A percentile compares a stretch with the other conserved stretches of the same genome.
phyloP scores from a whole-genome alignment of 2,329 filamentous ascomycete genomes.

The Rhynchosporium secalis region DNA sequence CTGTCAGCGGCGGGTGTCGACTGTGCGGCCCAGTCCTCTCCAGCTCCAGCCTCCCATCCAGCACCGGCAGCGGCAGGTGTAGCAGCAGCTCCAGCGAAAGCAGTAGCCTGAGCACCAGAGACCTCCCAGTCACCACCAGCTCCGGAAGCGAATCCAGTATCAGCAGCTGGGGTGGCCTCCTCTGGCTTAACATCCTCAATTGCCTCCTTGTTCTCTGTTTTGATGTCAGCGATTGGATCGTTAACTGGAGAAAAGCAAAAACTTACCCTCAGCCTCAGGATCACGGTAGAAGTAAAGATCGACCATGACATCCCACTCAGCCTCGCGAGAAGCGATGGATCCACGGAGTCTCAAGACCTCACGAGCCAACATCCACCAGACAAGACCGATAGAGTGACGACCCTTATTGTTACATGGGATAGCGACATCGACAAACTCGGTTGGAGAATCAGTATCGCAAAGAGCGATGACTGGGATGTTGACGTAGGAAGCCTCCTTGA shows the following conservation, averaged over 20 bases:
- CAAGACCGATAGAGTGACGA: slow-evolving; percentile 94
- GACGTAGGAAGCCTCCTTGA: slow-evolving; percentile 99
- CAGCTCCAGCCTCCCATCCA: slow-evolving; percentile 58
- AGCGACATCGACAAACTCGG: slow-evolving; percentile 99
- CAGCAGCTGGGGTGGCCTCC: slow-evolving; percentile 68
- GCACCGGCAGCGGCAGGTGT: slow-evolving; percentile 59
- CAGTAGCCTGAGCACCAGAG: slow-evolving; percentile 62
- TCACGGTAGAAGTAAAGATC: slow-evolving; percentile 99
- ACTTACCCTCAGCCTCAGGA: slow-evolving; percentile 82
- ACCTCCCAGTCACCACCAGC: slow-evolving; percentile 66
- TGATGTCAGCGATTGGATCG: not conserved
- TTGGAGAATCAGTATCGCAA: slow-evolving; percentile 98
- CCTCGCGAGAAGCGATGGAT: slow-evolving; percentile 92
- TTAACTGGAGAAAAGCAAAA: not conserved
- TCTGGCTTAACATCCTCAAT: slow-evolving; percentile 82
- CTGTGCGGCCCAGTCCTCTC: slow-evolving; percentile 52
- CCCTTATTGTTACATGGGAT: slow-evolving; percentile 99
- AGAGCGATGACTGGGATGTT: slow-evolving; percentile 99
- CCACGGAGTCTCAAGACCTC: slow-evolving; percentile 99
- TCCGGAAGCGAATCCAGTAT: slow-evolving; percentile 69
- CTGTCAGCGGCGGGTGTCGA: slow-evolving; percentile 42
- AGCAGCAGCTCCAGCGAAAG: slow-evolving; percentile 55
- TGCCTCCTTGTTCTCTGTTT: slow-evolving; percentile 80
- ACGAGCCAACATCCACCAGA: slow-evolving; percentile 99
- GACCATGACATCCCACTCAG: slow-evolving; percentile 98